Conservation (phyloP, 345 rosid species). For the Corchorus capsularis region DNA sequence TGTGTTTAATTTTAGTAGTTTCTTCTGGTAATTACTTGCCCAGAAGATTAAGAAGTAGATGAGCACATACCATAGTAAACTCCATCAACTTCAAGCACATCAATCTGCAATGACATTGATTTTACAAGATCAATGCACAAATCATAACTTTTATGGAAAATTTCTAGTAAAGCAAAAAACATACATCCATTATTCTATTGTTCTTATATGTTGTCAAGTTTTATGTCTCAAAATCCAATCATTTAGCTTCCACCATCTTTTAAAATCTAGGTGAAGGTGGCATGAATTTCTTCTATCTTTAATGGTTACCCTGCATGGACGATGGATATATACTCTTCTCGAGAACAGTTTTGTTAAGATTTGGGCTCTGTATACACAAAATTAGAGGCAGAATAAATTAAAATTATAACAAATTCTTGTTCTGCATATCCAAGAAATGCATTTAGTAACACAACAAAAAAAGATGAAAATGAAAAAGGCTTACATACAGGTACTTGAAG, state of each 20-base stretch:
- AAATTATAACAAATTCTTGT: no score
- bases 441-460: neutral
- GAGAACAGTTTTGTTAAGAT: neutral
- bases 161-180: neutral
- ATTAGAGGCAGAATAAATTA: neutral
- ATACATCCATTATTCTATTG: no score
- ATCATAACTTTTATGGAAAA: neutral
- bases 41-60: neutral
- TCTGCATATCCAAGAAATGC: neutral
- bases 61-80: slow-evolving; percentile 62
- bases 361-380: neutral
- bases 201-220: neutral
- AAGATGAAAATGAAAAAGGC: neutral
- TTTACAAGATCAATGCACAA: neutral
- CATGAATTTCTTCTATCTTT: no score
- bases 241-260: neutral
- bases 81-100: slow-evolving; percentile 95
- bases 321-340: neutral
- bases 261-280: neutral
- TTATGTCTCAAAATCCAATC: neutral
- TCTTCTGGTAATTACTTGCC: neutral
- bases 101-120: slow-evolving; percentile 58
- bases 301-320: no score
- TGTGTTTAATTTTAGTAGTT: neutral
- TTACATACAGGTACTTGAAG: slow-evolving; percentile 81